Percentiles rank a stretch among this genome's conserved stretches.
phyloP scores from a whole-genome alignment of 2,329 filamentous ascomycete genomes.

The Paecilomyces sp. region DNA sequence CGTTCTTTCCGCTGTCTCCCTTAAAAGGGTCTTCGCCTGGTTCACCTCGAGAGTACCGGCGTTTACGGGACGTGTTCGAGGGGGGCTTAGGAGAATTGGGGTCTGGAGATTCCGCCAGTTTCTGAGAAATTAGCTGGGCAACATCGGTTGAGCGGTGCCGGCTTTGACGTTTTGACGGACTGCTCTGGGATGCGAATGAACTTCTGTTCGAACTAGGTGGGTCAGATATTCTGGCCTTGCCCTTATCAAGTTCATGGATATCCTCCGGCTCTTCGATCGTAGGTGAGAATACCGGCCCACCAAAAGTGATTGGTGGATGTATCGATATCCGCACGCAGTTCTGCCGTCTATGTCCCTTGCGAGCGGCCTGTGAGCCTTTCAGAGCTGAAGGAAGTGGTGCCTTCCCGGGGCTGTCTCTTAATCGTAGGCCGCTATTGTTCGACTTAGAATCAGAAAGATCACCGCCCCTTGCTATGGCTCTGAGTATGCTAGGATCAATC shows the following conservation, averaged over 20 bases:
- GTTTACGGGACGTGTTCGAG: slow-evolving; percentile 19
- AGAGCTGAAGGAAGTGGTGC: slow-evolving; percentile 22
- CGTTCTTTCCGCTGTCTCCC: slow-evolving; percentile 12
- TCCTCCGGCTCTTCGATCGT: slow-evolving; percentile 30
- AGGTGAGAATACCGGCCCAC: slow-evolving; percentile 23
- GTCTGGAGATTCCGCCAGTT: slow-evolving; percentile 7
- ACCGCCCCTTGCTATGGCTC: background rate
- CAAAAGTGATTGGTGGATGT: slow-evolving; percentile 27
- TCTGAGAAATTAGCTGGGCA: slow-evolving; percentile 3
- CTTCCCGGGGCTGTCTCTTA: slow-evolving; percentile 13
- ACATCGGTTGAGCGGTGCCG: background rate
- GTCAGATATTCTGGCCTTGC: background rate
- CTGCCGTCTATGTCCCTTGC: slow-evolving; percentile 34
- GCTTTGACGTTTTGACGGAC: background rate
- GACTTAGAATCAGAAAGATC: slow-evolving; percentile 12
- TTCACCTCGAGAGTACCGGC: slow-evolving; percentile 11
- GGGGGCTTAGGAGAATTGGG: slow-evolving; percentile 8
- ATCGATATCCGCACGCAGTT: slow-evolving; percentile 38
- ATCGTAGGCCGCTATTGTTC: slow-evolving; percentile 15
- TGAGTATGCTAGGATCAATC: slow-evolving; percentile 8
- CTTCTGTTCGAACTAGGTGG: background rate
- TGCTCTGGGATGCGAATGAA: background rate
- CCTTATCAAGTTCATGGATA: slow-evolving; percentile 1
- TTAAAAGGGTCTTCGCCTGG: slow-evolving; percentile 8
- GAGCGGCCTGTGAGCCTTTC: slow-evolving; percentile 23